Conservation (phyloP, 179 eudicot genomes). For the Silene vulgaris region DNA sequence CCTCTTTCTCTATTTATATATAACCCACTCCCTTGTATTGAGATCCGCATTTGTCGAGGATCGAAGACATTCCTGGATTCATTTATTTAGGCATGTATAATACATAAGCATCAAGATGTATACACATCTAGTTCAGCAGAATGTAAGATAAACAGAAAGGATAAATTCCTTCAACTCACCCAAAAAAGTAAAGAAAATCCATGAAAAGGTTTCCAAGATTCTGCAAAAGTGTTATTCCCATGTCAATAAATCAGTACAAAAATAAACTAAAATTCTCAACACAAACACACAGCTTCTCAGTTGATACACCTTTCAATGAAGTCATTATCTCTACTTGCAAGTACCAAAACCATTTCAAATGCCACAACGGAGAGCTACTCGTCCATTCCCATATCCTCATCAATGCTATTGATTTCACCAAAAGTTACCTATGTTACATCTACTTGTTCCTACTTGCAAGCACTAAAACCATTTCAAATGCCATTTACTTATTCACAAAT, state of each 20-base stretch:
- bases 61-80: slow-evolving; percentile 84
- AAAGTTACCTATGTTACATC: not conserved
- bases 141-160: slow-evolving; percentile 2
- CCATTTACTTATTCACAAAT: not conserved
- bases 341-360: slow-evolving; percentile 7
- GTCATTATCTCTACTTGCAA: slow-evolving; percentile 2
- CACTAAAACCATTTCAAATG: slow-evolving; percentile 9
- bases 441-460: slow-evolving; percentile 3
- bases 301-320: not conserved
- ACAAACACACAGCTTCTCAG: not conserved
- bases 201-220: slow-evolving; percentile 86
- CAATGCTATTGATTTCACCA: not conserved
- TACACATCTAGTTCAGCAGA: slow-evolving; percentile 14
- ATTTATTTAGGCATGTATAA: slow-evolving; percentile 14
- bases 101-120: slow-evolving; percentile 14
- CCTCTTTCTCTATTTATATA: slow-evolving; percentile 91
- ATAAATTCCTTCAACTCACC: slow-evolving; percentile 50
- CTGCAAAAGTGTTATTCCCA: slow-evolving; percentile 32
- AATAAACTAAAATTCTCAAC: not conserved
- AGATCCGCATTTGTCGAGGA: slow-evolving; percentile 96
- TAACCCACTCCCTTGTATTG: slow-evolving; percentile 89
- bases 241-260: slow-evolving; percentile 22
- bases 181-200: slow-evolving; percentile 95
- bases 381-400: not conserved
- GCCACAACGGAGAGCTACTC: not conserved